Evolutionary conservation across 1,284 basidiomycete genomes (phyloP).

Genomic region (Puccinia coronata): DNA sequence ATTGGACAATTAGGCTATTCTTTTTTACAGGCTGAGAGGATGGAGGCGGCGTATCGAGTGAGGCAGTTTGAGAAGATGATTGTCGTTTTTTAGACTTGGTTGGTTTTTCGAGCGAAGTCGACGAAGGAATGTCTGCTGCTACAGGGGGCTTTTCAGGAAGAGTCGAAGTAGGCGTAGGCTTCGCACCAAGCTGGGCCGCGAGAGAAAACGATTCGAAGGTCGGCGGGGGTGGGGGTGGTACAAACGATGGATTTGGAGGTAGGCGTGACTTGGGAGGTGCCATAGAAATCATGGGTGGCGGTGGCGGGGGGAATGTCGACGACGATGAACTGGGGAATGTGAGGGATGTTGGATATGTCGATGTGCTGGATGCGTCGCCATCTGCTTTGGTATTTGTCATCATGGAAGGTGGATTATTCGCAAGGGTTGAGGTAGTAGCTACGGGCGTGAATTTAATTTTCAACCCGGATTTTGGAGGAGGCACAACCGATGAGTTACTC

Average conservation of each 20-base stretch:
- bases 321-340: background rate
- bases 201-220: slow-evolving; percentile 34
- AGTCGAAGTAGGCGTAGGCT: background rate
- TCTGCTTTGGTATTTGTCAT: background rate
- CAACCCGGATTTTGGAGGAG: slow-evolving; percentile 25
- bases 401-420: background rate
- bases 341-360: background rate
- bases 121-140: background rate
- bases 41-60: slow-evolving; percentile 1
- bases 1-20: slow-evolving; percentile 16
- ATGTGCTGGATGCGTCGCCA: background rate
- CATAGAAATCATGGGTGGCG: slow-evolving; percentile 21
- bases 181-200: background rate
- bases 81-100: background rate
- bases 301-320: slow-evolving; percentile 10
- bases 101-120: background rate
- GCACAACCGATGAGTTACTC: slow-evolving; percentile 9
- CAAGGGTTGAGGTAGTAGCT: slow-evolving; percentile 13
- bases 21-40: slow-evolving; percentile 6
- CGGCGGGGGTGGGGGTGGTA: slow-evolving; percentile 33
- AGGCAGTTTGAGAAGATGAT: background rate
- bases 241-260: background rate
- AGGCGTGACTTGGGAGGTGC: background rate
- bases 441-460: slow-evolving; percentile 34
- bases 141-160: slow-evolving; percentile 4